Base-by-base conservation (phyloP, 1,139 yeast species). In the Candida sojae region DNA sequence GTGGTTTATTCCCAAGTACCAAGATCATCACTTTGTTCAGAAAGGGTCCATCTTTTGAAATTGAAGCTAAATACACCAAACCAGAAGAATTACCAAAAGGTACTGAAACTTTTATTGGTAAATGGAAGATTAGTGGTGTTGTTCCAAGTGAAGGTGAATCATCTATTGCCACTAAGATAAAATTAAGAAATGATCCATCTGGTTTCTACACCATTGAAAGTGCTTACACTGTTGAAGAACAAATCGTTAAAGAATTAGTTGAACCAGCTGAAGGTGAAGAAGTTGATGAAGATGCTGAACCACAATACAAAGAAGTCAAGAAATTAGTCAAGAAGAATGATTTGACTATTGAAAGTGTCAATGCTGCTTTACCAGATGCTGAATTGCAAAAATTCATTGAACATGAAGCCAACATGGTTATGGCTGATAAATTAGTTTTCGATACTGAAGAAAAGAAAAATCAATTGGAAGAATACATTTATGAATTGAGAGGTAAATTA, bases 381-480 rank as follows among this genome's bases (percentile, higher is more conserved):
- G 70, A 68, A 54, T 80, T 90, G 70, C 77, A 84, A 62, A 71
- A 71, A 49, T 80, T 77, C 60, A 78, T 88, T 56, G 98, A 93
- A 79, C 77, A 77, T 71, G 99, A 93, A 79, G 83, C 84, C 65
- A 80, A 88, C 67, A 75, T 93, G 85, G 80, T 83, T 57, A 82
- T 90, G 68, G 92, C 86, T 67, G 99, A 95, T 76, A 93, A 91
- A 79, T 84, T 93, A 62, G 97, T 93, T 58, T 96, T 96, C 60
- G 98, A 93, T 77, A 95, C 99, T 58, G 99, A 93, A 79, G 98
- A 93, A 77, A 90, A 92, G 75, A 93, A 93, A 88, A 93, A 93
- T 71, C 95, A 97, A 58, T 82, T 95, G 56, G 99, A 93, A 80
- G 99, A 93, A 79, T 93, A 93, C 82, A 93, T 95, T 65, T 93